These are phyloP conservation scores for Letharia columbiana DNA, from an alignment of 495 filamentous ascomycete genomes.

Conservation along the genomic window DNA sequence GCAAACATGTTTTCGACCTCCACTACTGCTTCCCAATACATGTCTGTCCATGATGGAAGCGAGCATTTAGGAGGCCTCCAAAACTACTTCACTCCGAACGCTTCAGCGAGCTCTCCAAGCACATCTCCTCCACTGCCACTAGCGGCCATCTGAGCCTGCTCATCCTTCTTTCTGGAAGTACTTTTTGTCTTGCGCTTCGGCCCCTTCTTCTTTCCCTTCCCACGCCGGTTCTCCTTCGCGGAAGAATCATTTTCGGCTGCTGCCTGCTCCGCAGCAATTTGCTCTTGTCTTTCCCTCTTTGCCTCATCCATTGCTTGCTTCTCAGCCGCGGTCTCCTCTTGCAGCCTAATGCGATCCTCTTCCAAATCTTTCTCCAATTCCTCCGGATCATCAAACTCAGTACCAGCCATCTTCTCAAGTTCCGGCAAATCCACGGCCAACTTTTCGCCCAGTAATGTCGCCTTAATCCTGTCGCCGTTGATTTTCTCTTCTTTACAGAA, in stretches of 20 bases:
- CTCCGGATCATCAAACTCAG: constrained; percentile 45
- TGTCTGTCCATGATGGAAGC: background rate
- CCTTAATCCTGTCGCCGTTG: constrained; percentile 59
- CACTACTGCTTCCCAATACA: background rate
- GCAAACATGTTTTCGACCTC: background rate
- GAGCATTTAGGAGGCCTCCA: background rate
- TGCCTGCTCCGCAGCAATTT: constrained; percentile 30
- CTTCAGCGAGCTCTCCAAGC: constrained; percentile 11
- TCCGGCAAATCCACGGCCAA: constrained; percentile 56
- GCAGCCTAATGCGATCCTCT: constrained; percentile 57
- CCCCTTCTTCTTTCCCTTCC: constrained; percentile 24
- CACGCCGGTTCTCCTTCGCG: constrained; percentile 31
- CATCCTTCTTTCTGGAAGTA: background rate
- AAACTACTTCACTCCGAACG: background rate
- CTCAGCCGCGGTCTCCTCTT: constrained; percentile 57
- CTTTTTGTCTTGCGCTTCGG: constrained; percentile 16
- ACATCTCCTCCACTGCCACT: background rate
- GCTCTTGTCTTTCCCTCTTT: constrained; percentile 28
- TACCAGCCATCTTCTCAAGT: constrained; percentile 55
- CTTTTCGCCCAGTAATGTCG: constrained; percentile 53
- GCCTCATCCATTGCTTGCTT: constrained; percentile 36
- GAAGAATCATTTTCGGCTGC: constrained; percentile 34
- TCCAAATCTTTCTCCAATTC: constrained; percentile 55
- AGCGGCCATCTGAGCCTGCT: background rate
- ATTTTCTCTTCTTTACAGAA: constrained; percentile 85